Percentiles rank a stretch among this genome's conserved stretches.
Conservation (phyloP, 139 green algal species). For the Haematococcus lacustris region DNA sequence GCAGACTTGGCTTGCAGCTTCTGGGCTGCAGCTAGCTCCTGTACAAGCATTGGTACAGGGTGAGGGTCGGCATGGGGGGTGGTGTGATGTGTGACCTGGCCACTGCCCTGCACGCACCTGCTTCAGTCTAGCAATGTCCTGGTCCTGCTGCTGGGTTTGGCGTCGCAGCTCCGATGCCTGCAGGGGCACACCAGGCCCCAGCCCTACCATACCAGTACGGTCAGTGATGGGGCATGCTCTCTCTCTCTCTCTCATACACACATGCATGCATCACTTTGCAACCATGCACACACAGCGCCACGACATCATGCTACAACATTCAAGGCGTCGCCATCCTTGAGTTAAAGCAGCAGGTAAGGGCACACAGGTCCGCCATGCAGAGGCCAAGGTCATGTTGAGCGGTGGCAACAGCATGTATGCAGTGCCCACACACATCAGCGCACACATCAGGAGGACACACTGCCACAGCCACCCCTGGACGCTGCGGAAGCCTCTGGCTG, state of each 20-base stretch:
- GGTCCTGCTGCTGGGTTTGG: slow-evolving; percentile 3
- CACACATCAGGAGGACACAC: no score
- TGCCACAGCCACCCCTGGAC: background rate
- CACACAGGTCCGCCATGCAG: no score
- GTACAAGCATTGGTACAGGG: background rate
- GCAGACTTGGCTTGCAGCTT: slow-evolving; percentile 2
- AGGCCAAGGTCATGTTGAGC: background rate
- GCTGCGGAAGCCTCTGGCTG: background rate
- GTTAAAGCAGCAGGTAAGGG: background rate
- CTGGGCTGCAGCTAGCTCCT: slow-evolving; percentile 11
- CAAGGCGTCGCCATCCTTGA: background rate
- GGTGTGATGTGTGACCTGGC: background rate
- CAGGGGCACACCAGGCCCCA: background rate
- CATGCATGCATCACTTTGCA: background rate
- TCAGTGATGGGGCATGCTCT: background rate
- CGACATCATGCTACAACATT: background rate
- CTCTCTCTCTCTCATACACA: background rate
- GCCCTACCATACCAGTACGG: background rate
- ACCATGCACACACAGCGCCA: background rate
- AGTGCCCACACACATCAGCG: no score
- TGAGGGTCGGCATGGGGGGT: background rate
- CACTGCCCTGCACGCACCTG: slow-evolving; percentile 2
- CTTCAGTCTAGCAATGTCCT: slow-evolving; percentile 5
- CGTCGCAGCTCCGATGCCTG: slow-evolving; percentile 16
- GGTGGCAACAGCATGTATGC: no score